Conservation (phyloP, 805 yeast genomes). For the Kurtzmaniella cleridarum region DNA sequence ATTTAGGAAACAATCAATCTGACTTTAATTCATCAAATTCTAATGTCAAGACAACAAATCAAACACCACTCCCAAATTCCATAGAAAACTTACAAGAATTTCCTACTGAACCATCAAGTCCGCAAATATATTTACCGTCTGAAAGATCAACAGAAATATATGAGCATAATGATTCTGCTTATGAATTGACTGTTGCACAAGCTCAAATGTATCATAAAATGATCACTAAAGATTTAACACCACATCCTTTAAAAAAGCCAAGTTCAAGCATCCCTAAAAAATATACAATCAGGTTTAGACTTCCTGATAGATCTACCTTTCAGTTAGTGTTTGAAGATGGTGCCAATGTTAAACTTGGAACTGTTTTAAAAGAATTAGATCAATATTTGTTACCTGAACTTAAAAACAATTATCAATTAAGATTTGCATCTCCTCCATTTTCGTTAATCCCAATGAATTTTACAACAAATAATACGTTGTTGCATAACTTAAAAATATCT, state of each 20-base stretch:
- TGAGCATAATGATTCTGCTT: slow-evolving; percentile 40
- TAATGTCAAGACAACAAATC: no score
- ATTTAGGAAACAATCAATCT: no score
- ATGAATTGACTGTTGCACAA: slow-evolving; percentile 33
- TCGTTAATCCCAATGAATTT: slow-evolving; percentile 22
- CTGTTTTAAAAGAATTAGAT: slow-evolving; percentile 31
- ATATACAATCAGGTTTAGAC: slow-evolving; percentile 29
- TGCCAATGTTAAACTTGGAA: slow-evolving; percentile 25
- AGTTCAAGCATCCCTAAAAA: slow-evolving; percentile 13
- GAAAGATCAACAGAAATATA: slow-evolving; percentile 11
- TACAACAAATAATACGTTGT: slow-evolving; percentile 17
- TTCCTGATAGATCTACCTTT: slow-evolving; percentile 34
- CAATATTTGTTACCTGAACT: slow-evolving; percentile 22
- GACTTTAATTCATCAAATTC: no score
- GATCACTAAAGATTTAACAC: slow-evolving; percentile 16
- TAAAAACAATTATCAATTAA: slow-evolving; percentile 25
- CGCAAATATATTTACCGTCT: slow-evolving; percentile 18
- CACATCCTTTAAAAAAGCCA: slow-evolving; percentile 5
- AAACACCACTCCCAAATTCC: no score
- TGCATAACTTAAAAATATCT: slow-evolving; percentile 16
- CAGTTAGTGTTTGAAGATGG: slow-evolving; percentile 28
- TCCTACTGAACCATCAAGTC: slow-evolving; percentile 3
- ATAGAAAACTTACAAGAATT: background rate
- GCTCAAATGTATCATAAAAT: slow-evolving; percentile 32
- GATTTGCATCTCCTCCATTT: slow-evolving; percentile 36